Evolutionary conservation across 192 early-diverging fungal genomes (phyloP), one percentile per base, ranked within the genome.

Genomic region (Ramicandelaber brevisporus): DNA sequence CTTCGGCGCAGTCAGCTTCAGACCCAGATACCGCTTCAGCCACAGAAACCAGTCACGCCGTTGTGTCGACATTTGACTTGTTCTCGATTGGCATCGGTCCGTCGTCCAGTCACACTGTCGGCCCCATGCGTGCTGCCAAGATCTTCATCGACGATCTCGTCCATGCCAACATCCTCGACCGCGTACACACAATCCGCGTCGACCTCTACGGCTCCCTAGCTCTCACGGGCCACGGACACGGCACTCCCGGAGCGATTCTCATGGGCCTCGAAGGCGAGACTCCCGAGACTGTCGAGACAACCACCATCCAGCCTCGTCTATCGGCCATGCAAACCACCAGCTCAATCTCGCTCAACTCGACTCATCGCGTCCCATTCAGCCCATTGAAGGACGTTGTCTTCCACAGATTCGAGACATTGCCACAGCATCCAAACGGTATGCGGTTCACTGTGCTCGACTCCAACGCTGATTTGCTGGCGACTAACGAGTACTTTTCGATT

Each of bases 91-190:
- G 89, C 14, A 70, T 95, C 20, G 89, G 89, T 0, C 89, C 89
- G 2, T 78, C 74, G n/a, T 82, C 78, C 33, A 64, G 75, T 35
- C 72, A 83, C 40, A 78, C 76, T 1, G 83, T 95, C 14, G 89
- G 89, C n/a, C 89, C 89, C 8, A 95, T 95, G 89, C 68, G 89
- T 14, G 85, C 89, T 5, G 79, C 85, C 14, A 81, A 78, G 47
- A 86, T 86, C 29, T 95, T 95, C 61, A 64, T 85, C 15, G 61
- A 70, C 34, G 89, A 95, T 33, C 44, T 89, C 14, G 65, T 68
- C 30, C 51, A 66, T 14, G 67, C 70, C 31, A 34, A 50, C 4
- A 40, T 79, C 20, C 66, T 79, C 11, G 53, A 63, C 14, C 65
- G 59, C 40, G 66, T 74, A 5, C 32, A 40, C 16, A 57, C 53